Conservation (phyloP, 208 protist genomes). For the Strigomonas oncopelti region DNA sequence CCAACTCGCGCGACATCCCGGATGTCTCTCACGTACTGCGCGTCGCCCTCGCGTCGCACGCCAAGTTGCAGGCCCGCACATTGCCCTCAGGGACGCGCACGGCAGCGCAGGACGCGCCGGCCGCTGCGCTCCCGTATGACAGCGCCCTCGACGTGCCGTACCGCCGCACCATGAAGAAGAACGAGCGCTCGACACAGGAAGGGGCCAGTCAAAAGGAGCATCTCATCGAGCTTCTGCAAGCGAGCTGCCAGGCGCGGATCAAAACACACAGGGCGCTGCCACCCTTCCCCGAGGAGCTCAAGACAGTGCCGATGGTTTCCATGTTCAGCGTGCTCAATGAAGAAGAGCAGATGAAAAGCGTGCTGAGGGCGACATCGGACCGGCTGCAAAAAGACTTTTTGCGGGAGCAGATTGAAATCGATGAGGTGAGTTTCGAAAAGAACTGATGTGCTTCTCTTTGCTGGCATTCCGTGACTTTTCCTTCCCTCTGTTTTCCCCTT, state of each 20-base stretch:
- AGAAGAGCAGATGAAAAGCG: not conserved
- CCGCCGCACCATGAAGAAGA: slow-evolving; percentile 21
- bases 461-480: not conserved
- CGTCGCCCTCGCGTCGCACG: slow-evolving; percentile 1
- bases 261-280: not conserved
- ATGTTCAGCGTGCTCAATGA: not conserved
- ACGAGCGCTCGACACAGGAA: slow-evolving; percentile 4
- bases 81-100: too few relatives aligned
- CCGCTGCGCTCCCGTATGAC: slow-evolving; percentile 31
- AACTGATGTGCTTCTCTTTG: not conserved
- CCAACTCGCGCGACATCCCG: slow-evolving; percentile 8
- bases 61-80: not conserved
- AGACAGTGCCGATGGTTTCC: not conserved
- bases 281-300: not conserved
- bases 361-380: not conserved
- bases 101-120: not conserved
- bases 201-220: not conserved
- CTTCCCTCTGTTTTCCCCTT: slow-evolving; percentile 6
- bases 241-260: not conserved
- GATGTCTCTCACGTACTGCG: slow-evolving; percentile 9
- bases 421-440: not conserved
- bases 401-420: slow-evolving; percentile 6
- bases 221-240: not conserved
- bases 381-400: slow-evolving; percentile 18
- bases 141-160: slow-evolving; percentile 50